phyloP scores from a whole-genome alignment of 192 early-diverging fungal species.

The Funneliformis mosseae region DNA sequence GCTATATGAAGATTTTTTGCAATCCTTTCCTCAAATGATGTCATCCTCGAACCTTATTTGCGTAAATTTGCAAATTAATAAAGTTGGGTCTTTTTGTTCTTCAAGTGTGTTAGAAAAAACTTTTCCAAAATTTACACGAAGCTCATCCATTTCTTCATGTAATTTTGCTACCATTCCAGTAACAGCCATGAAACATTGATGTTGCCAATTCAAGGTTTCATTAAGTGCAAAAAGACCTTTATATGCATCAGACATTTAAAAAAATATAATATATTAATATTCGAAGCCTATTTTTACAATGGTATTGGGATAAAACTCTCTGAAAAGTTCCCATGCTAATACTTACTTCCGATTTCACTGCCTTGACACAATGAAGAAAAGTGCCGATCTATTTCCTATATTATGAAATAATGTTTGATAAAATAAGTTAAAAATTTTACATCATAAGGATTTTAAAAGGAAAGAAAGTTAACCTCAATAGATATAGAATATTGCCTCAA shows the following conservation, averaged over 20 bases:
- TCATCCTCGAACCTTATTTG: not conserved
- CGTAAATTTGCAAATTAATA: not conserved
- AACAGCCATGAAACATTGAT: constrained; percentile 24
- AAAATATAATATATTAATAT: not conserved
- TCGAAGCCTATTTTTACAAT: not conserved
- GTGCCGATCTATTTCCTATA: constrained; percentile 30
- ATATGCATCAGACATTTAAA: not conserved
- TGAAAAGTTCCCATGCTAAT: not conserved
- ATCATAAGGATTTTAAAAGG: not conserved
- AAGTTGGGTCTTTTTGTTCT: not conserved
- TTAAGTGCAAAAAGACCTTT: not conserved
- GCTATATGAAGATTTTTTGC: too few species aligned
- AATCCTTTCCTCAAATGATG: too few species aligned
- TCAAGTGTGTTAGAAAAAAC: constrained; percentile 8
- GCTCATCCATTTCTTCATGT: constrained; percentile 26
- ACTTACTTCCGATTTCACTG: not conserved
- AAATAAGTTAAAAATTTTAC: not conserved
- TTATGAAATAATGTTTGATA: not conserved
- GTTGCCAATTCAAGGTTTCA: constrained; percentile 23
- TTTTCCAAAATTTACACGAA: constrained; percentile 16
- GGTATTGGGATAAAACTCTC: too few species aligned
- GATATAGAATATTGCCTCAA: constrained; percentile 15
- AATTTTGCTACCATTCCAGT: constrained; percentile 27
- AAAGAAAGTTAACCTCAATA: constrained; percentile 11
- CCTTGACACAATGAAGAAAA: not conserved